Evolutionary conservation across 495 filamentous ascomycete genomes (phyloP), one percentile per base, ranked within the genome.

Genomic region (Neurospora sp.): DNA sequence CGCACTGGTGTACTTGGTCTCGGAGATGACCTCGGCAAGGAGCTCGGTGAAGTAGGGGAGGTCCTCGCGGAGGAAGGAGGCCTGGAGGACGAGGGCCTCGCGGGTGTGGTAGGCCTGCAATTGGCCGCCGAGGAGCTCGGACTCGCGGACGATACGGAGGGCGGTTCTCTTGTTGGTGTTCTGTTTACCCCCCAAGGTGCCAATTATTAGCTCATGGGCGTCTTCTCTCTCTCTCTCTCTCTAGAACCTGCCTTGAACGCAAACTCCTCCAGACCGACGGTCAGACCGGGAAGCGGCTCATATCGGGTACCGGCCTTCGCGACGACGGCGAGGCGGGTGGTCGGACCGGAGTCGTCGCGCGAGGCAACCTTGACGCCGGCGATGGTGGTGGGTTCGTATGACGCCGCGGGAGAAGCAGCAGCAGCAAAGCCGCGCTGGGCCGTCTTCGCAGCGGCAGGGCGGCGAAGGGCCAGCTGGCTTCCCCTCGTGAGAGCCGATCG

Each of bases 11-110:
- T 91, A 99, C 82, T 92, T 94, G 71, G 96, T 95, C 82, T 92
- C 85, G 71, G 90, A 89, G 74, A 96, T 86, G 79, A 98, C 92
- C 84, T 99, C 96, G 71, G 90, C 94, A 76, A 99, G 88, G 75
- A 98, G 86, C 86, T 99, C 96, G 80, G 93, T 89, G 83, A 97
- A 99, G 89, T 98, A 99, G 74, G 96, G 94, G 73, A 99, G 89
- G 76, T 99, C 94, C 79, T 94, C 90, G 79, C 94, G 88, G 72
- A 99, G 88, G 87, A 98, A 98, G 82, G 93, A 97, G 79, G 96
- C 92, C 81, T 92, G 89, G 77, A 98, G 84, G 76, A 98, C 89
- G 73, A 99, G 83, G 76, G 94, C 94, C 84, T 99, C 96, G 78
- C 94, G 90, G 75, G 94, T 92, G 85, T 97, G 93, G 83, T 91